Evolutionary conservation across 345 rosid species (phyloP).

Genomic region (Salix suchowensis): DNA sequence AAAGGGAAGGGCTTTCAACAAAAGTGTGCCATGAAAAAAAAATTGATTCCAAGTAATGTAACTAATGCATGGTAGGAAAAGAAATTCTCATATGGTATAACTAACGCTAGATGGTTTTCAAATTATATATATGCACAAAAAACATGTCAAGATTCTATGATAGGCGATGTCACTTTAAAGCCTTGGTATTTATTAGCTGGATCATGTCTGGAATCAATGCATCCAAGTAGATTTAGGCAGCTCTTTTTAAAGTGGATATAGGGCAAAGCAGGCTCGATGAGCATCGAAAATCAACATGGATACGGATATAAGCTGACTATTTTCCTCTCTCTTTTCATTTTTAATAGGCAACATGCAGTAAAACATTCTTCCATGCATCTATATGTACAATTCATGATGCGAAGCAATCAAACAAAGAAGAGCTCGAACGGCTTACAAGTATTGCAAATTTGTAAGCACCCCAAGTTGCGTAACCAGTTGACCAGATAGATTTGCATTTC

Average conservation of each 20-base stretch:
- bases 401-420: neutral
- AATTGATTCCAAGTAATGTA: neutral
- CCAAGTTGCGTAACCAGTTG: constrained; percentile 60
- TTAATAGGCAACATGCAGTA: neutral
- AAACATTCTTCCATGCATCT: neutral
- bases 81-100: neutral
- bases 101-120: neutral
- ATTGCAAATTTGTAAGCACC: constrained; percentile 59
- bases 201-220: neutral
- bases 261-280: neutral
- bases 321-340: neutral
- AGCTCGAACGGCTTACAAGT: constrained; percentile 52
- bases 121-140: neutral
- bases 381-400: neutral
- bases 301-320: neutral
- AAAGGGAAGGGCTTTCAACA: neutral
- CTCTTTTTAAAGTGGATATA: neutral
- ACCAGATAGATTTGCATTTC: constrained; percentile 65
- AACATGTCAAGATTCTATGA: neutral
- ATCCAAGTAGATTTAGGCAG: neutral
- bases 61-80: neutral
- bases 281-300: neutral
- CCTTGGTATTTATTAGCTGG: neutral
- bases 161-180: neutral
- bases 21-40: neutral